Evolutionary conservation across 1,139 yeast genomes (phyloP).

Genomic region (Pichia sp.): DNA sequence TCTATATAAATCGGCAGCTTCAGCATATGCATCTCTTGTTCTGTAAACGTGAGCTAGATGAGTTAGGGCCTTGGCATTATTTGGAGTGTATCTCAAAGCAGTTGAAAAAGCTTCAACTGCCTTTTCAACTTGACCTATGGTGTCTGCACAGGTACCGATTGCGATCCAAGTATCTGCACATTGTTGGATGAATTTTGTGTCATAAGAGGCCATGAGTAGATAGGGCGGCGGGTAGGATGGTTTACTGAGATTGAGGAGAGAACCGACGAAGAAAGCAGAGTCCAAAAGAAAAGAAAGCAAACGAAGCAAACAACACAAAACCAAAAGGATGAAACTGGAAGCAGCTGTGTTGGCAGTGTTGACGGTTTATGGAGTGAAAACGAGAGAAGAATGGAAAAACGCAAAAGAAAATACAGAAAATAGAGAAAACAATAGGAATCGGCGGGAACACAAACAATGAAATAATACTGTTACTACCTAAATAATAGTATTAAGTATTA

Average conservation of each 20-base stretch:
- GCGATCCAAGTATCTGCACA: conserved; percentile 93
- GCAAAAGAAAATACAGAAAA: background rate
- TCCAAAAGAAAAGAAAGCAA: background rate
- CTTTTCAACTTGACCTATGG: conserved; percentile 81
- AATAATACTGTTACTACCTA: no score
- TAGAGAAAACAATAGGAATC: background rate
- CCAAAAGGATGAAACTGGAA: background rate
- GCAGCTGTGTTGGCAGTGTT: background rate
- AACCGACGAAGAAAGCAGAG: background rate
- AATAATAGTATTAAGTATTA: no score
- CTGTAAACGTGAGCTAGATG: conserved; percentile 86
- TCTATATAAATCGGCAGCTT: conserved; percentile 91
- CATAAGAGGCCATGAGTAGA: conserved; percentile 13
- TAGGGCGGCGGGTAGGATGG: background rate
- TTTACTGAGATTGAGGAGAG: no score
- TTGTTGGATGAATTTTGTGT: conserved; percentile 44
- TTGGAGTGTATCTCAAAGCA: conserved; percentile 83
- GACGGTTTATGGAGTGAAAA: background rate
- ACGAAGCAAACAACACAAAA: background rate
- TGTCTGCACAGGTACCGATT: conserved; percentile 84
- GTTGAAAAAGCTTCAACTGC: conserved; percentile 86
- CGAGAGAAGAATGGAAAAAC: background rate
- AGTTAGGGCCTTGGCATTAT: conserved; percentile 76
- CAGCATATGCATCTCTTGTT: conserved; percentile 80
- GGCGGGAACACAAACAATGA: no score